Evolutionary conservation across 352 stramenopile genomes (phyloP), one percentile per base, ranked within the genome.

Genomic region (Globisporangium heterothallicum): DNA sequence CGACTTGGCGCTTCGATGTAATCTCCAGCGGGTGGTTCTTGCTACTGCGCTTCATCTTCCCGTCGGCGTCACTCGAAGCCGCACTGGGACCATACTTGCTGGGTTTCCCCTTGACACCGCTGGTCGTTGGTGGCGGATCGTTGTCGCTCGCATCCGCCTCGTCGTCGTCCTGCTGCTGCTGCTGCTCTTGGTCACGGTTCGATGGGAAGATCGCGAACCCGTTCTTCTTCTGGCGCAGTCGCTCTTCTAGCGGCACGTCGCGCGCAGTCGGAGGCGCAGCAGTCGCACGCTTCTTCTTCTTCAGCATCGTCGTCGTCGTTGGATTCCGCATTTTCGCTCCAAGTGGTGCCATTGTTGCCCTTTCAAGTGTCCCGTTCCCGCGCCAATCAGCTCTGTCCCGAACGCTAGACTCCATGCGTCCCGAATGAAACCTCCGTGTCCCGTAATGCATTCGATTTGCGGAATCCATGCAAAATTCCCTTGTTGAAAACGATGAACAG

Each of bases 11-110:
- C 64, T 92, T 93, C 36, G 81, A 92, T 24, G 78, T 82, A 32
- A 96, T 68, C 56, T 96, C 86, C 36, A 91, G 63, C 25, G 86
- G 86, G 26, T 80, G 81, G 57, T 95, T 95, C 69, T 94, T 92
- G 72, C 92, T 93, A n/a, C 60, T 38, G 29, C 66, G 51, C 49
- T 72, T 67, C 45, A 59, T 67, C 43, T 68, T 72, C 43, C 18
- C 25, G n/a, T 29, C 35, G 43, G 34, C 10, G 7, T 50, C 41
- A 24, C 50, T 47, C 18, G 41, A 36, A 6, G 47, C 26, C 0
- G 22, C 53, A 16, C 61, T 52, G 18, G 54, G 42, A 29, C 45
- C 49, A 18, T 49, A 55, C 52, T 61, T 61, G 47, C 55, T 57
- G 16, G 42, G 14, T 16, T 60, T 54, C 21, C 52, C 41, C 14